Conservation (phyloP, 345 rosid species). For the Dipteronia dyeriana region DNA sequence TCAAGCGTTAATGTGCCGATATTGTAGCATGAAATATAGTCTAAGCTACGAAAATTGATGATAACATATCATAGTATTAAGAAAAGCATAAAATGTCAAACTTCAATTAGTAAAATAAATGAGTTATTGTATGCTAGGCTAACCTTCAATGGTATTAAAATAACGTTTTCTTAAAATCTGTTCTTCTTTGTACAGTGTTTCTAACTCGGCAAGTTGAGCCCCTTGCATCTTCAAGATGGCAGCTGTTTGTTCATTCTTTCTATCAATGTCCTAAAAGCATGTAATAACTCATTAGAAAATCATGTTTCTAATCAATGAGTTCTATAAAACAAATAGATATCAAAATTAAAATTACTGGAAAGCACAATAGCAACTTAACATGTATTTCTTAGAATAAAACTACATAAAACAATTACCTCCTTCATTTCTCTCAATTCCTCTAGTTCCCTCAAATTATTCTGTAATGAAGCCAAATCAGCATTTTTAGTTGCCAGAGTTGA, state of each 20-base stretch:
- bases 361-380: not conserved
- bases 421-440: conserved; percentile 94
- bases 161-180: conserved; percentile 84
- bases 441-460: conserved; percentile 75
- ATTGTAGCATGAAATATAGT: not conserved
- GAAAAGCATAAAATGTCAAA: not conserved
- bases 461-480: conserved; percentile 53
- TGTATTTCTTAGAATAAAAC: not conserved
- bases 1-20: conserved; percentile 6
- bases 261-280: conserved; percentile 76
- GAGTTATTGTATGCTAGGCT: not conserved
- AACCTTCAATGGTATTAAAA: conserved; percentile 94
- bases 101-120: not conserved
- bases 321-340: not conserved
- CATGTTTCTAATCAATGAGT: not conserved
- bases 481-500: conserved; percentile 54
- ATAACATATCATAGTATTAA: not conserved
- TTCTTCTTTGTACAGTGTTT: conserved; percentile 85
- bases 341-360: not conserved
- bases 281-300: conserved; percentile 9
- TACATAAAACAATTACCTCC: conserved; percentile 55
- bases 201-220: conserved; percentile 87
- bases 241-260: conserved; percentile 98
- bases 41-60: conserved; percentile 4
- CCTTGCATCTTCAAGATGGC: conserved; percentile 95